phyloP scores from a whole-genome alignment of 306 rosid genomes.

The Sphenostylis stenocarpa region DNA sequence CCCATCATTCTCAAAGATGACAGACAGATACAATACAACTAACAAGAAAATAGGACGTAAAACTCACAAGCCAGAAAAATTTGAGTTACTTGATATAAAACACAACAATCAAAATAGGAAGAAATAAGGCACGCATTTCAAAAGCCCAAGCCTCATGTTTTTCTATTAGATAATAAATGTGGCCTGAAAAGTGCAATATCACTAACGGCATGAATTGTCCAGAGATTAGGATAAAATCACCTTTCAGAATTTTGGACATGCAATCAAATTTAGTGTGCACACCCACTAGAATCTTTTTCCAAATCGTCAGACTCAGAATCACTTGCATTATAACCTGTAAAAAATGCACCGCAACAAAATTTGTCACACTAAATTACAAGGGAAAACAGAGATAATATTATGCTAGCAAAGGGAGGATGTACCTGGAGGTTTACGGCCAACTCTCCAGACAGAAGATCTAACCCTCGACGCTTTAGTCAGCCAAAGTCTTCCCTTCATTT shows the following conservation, averaged over 20 bases:
- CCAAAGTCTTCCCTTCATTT: conserved; percentile 79
- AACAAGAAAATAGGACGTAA: conserved; percentile 8
- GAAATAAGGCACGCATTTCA: background rate
- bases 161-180: background rate
- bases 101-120: background rate
- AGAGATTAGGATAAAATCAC: conserved; percentile 40
- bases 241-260: conserved; percentile 28
- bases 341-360: conserved; percentile 15
- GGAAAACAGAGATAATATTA: background rate
- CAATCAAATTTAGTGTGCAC: conserved; percentile 17
- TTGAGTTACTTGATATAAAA: conserved; percentile 10
- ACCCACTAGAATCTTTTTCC: conserved; percentile 61
- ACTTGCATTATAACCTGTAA: conserved; percentile 83
- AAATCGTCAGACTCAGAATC: conserved; percentile 92
- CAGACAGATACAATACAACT: background rate
- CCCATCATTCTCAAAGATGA: conserved; percentile 17
- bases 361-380: background rate
- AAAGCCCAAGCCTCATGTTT: background rate
- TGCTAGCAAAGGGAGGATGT: conserved; percentile 22
- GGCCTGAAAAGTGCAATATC: conserved; percentile 13
- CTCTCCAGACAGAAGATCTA: conserved; percentile 92
- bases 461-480: conserved; percentile 79
- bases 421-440: conserved; percentile 93
- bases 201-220: background rate
- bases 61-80: conserved; percentile 11